Evolutionary conservation across 192 early-diverging fungal species (phyloP).

Genomic region (Gigaspora rosea): DNA sequence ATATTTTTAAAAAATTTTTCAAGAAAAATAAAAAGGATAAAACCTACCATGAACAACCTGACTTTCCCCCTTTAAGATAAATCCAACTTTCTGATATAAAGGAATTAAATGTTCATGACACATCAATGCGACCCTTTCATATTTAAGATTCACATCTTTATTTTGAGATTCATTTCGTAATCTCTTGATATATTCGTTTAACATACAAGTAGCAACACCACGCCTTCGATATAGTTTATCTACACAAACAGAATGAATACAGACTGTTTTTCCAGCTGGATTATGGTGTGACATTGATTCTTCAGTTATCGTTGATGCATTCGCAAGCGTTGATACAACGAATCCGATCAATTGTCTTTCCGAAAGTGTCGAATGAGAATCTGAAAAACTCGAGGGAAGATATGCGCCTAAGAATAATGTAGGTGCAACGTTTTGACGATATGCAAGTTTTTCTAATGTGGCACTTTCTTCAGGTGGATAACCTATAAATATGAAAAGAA

Average conservation of each 20-base stretch:
- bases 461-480: conserved; percentile 54
- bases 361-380: background rate
- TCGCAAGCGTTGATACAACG: conserved; percentile 58
- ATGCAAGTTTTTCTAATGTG: conserved; percentile 41
- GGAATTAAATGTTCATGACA: conserved; percentile 54
- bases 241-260: conserved; percentile 72
- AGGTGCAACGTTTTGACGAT: conserved; percentile 42
- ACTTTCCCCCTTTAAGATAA: conserved; percentile 55
- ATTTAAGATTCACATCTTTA: conserved; percentile 2
- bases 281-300: conserved; percentile 67
- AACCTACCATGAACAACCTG: conserved; percentile 58
- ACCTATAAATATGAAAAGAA: conserved; percentile 14
- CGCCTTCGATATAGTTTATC: conserved; percentile 45
- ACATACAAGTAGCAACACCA: conserved; percentile 58
- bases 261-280: conserved; percentile 58
- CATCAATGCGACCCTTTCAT: conserved; percentile 57
- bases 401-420: conserved; percentile 48
- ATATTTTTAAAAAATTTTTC: background rate
- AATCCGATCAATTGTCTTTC: conserved; percentile 52
- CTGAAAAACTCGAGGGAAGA: background rate
- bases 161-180: conserved; percentile 40
- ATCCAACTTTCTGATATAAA: conserved; percentile 68
- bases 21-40: background rate
- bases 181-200: conserved; percentile 50
- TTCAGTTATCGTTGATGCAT: conserved; percentile 53